Evolutionary conservation across 352 stramenopile species (phyloP), one percentile per base, ranked within the genome.

Genomic region (Globisporangium takayamanum): DNA sequence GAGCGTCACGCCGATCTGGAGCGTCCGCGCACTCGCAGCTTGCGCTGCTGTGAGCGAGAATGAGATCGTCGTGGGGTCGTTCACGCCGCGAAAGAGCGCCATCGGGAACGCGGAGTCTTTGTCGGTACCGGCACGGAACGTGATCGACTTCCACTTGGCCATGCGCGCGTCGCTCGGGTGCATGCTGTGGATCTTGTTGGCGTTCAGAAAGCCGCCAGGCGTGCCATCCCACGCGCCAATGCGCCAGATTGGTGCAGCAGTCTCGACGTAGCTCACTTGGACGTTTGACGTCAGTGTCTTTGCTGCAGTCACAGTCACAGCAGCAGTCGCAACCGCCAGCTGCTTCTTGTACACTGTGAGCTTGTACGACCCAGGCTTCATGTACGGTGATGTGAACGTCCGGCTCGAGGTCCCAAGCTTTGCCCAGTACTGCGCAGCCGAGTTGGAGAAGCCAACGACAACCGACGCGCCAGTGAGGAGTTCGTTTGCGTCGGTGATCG

Each of bases 261-360:
- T 66, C 7, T 63, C 28, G 0, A 63, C 57, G 55, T 62, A 74
- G 1, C 57, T 69, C 11, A 85, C 69, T 6, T 65, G 39, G 18
- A 66, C 66, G 30, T 69, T 28, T 1, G 58, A 54, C 15, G 53
- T 67, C 1, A 51, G 33, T 18, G 56, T 65, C 20, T 60, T 55
- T 0, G 62, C 63, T n/a, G 63, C 49, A 0, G 28, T 30, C 22
- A 79, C 62, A 5, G 57, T 70, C 55, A 80, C 67, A 4, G 47
- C 14, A 28, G 66, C 63, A 5, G 66, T 73, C 11, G 62, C 69
- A 18, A 82, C 75, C 4, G 66, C 66, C 15, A 85, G 71, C 26
- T 82, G 70, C 56, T 76, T 82, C 63, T 77, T 82, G 65, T 76
- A 82, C 20, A 85, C 75, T 3, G 69, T 77, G 6, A 77, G 57